These are phyloP conservation scores for Dactylellina cionopaga DNA, from an alignment of 2,329 filamentous ascomycete genomes.

Conservation along the genomic window DNA sequence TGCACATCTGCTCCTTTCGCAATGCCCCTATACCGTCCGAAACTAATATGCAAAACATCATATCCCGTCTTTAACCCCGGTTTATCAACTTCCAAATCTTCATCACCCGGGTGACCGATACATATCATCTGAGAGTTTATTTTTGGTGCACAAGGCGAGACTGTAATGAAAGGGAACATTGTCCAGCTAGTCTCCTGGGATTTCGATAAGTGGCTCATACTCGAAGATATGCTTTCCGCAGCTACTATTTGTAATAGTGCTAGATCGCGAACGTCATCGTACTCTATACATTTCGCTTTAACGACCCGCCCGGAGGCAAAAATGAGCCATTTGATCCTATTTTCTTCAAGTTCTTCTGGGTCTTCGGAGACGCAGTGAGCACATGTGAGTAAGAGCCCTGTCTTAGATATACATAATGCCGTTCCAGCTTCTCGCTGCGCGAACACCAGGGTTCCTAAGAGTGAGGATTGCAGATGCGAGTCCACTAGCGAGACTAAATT, in stretches of 20 bases:
- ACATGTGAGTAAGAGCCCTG: constrained; percentile 65
- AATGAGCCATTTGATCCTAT: constrained; percentile 62
- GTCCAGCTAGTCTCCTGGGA: neutral
- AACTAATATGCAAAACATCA: constrained; percentile 64
- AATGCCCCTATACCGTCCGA: constrained; percentile 62
- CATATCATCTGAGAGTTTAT: constrained; percentile 58
- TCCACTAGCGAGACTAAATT: neutral
- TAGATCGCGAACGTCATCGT: constrained; percentile 63
- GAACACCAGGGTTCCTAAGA: constrained; percentile 63
- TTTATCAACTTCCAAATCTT: constrained; percentile 63
- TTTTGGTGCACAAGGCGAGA: constrained; percentile 40
- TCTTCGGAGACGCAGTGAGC: constrained; percentile 66
- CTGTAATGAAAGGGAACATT: constrained; percentile 6
- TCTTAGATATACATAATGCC: constrained; percentile 64
- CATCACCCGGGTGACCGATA: constrained; percentile 62
- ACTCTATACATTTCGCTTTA: constrained; percentile 61
- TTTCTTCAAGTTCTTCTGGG: constrained; percentile 58
- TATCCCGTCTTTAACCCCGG: constrained; percentile 62
- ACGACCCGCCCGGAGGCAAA: constrained; percentile 62
- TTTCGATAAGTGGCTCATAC: constrained; percentile 24
- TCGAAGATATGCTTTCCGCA: constrained; percentile 56
- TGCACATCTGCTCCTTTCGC: constrained; percentile 62
- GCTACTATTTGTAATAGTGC: constrained; percentile 63
- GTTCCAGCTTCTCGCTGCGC: constrained; percentile 66
- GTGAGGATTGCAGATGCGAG: constrained; percentile 2